Evolutionary conservation across 2,329 filamentous ascomycete genomes (phyloP).

Genomic region (Penicillium sp.): DNA sequence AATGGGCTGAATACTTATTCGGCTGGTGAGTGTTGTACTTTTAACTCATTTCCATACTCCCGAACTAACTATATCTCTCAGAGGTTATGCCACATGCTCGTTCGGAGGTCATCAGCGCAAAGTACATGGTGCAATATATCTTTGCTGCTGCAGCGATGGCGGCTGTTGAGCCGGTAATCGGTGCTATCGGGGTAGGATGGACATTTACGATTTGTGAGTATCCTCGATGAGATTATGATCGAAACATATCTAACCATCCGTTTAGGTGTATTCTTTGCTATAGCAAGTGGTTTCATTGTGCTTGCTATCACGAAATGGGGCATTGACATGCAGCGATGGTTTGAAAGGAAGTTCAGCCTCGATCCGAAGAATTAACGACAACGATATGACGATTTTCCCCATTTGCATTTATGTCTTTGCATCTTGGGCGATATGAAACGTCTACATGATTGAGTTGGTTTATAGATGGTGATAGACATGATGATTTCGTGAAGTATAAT

Average conservation of each 20-base stretch:
- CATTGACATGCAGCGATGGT: slow-evolving; percentile 35
- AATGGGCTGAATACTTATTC: slow-evolving; percentile 70
- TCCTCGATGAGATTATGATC: slow-evolving; percentile 22
- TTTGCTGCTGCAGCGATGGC: slow-evolving; percentile 69
- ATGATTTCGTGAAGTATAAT: neutral
- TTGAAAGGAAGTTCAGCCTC: slow-evolving; percentile 25
- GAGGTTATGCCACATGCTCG: slow-evolving; percentile 48
- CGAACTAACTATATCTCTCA: neutral
- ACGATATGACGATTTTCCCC: neutral
- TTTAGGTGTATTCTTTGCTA: slow-evolving; percentile 28
- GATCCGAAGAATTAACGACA: slow-evolving; percentile 13
- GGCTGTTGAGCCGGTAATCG: slow-evolving; percentile 67
- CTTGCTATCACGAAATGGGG: slow-evolving; percentile 31
- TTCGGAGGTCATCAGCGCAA: slow-evolving; percentile 74
- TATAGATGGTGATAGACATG: neutral
- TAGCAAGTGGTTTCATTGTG: slow-evolving; percentile 29
- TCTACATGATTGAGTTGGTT: neutral
- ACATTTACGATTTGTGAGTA: slow-evolving; percentile 66
- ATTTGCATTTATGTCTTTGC: slow-evolving; percentile 5
- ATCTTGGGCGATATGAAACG: neutral
- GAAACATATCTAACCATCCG: slow-evolving; percentile 10
- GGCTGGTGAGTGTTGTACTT: slow-evolving; percentile 24
- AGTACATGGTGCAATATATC: slow-evolving; percentile 74
- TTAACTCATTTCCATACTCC: rapidly evolving
- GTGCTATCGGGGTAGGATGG: slow-evolving; percentile 74